These are phyloP conservation scores for Cucurbita ficifolia DNA, from an alignment of 306 rosid species.

Conservation along the genomic window DNA sequence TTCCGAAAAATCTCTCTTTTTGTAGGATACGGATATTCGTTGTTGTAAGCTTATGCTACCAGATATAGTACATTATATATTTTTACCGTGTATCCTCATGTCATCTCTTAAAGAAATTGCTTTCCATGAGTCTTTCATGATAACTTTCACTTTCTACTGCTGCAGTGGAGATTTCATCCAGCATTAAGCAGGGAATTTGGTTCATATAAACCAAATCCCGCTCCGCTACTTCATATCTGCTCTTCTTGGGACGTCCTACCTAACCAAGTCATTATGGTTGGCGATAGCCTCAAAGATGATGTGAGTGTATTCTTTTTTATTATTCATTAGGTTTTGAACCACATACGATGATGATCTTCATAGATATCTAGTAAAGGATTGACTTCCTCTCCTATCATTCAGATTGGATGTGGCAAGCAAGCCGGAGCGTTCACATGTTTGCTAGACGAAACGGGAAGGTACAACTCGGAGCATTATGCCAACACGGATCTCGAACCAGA, in stretches of 20 bases:
- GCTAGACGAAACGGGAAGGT: conserved; percentile 73
- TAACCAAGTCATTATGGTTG: conserved; percentile 79
- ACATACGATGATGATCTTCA: background rate
- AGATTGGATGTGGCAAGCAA: conserved; percentile 73
- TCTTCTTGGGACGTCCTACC: conserved; percentile 78
- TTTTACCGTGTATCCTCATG: background rate
- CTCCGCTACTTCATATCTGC: conserved; percentile 77
- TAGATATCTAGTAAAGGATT: background rate
- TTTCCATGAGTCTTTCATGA: background rate
- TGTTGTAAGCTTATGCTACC: background rate
- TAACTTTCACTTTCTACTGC: background rate
- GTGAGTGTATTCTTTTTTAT: conserved; percentile 21
- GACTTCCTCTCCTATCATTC: background rate
- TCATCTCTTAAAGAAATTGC: background rate
- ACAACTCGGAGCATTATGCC: conserved; percentile 38
- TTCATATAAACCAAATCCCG: conserved; percentile 83
- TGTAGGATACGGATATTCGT: background rate
- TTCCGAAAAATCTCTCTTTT: background rate
- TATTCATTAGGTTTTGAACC: background rate
- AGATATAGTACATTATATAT: no score
- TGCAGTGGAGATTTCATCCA: conserved; percentile 74
- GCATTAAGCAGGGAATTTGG: conserved; percentile 82
- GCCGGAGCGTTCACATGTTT: conserved; percentile 86
- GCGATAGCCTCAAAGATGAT: conserved; percentile 90
- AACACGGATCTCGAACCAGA: conserved; percentile 43